Evolutionary conservation across 768 basidiomycete species (phyloP).

Genomic region (Mycena epipterygia): DNA sequence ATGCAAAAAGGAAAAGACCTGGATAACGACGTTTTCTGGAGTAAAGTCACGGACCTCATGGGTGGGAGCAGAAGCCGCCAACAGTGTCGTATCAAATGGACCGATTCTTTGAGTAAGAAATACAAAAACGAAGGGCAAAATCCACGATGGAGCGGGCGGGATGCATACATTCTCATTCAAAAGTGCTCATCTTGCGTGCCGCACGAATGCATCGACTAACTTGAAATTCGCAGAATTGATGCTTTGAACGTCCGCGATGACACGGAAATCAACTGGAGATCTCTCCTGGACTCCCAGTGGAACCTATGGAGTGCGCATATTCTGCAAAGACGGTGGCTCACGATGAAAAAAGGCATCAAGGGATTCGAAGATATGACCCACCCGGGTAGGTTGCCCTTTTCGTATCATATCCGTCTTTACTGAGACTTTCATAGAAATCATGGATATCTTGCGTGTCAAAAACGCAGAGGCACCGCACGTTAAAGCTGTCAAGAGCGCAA

Average conservation of each 20-base stretch:
- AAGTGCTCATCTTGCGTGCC: slow-evolving; percentile 62
- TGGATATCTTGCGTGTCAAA: slow-evolving; percentile 84
- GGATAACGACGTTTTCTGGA: slow-evolving; percentile 90
- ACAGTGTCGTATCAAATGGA: slow-evolving; percentile 93
- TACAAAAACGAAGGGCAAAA: slow-evolving; percentile 80
- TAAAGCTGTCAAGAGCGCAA: slow-evolving; percentile 41
- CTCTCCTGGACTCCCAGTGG: slow-evolving; percentile 80
- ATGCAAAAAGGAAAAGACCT: slow-evolving; percentile 80
- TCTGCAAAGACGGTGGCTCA: slow-evolving; percentile 84
- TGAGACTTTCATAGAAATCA: slow-evolving; percentile 67
- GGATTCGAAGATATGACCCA: slow-evolving; percentile 87
- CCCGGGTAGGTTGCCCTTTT: slow-evolving; percentile 61
- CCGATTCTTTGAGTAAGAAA: slow-evolving; percentile 79
- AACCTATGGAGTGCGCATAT: slow-evolving; percentile 88
- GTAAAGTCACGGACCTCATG: slow-evolving; percentile 82
- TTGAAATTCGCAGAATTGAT: slow-evolving; percentile 66
- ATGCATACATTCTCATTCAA: slow-evolving; percentile 85
- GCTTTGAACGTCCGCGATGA: slow-evolving; percentile 83
- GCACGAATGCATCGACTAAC: slow-evolving; percentile 6
- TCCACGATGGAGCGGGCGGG: slow-evolving; percentile 81
- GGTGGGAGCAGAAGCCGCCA: slow-evolving; percentile 81
- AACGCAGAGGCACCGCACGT: slow-evolving; percentile 74
- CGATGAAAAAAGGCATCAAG: slow-evolving; percentile 83
- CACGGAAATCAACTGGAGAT: slow-evolving; percentile 89
- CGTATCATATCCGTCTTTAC: slow-evolving; percentile 12